Base-by-base conservation (phyloP, 129 eudicot species). In the Flaveria robusta region DNA sequence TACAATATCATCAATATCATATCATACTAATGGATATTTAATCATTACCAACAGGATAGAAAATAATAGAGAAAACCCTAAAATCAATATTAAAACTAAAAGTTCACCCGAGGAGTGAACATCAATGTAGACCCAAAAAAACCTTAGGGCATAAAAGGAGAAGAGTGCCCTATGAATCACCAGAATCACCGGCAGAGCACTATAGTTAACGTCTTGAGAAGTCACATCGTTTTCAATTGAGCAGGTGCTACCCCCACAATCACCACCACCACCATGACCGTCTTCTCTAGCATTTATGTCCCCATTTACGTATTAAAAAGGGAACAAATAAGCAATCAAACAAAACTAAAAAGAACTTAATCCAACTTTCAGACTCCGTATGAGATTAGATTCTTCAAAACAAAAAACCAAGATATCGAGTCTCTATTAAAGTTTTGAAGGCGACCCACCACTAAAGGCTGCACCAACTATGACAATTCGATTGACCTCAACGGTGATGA, bases 81-180 rank as follows among this genome's bases (percentile, higher is more conserved):
- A 79, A 79, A 68, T 14, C 9, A 60, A 70, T n/a, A 16, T 23
- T 56, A 26, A 73, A 13, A 18, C 3, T 6, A 11, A 70, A 62
- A n/a, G 2, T 27, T 56, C 23, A 91, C 98, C 98, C 91, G 97
- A 19, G 98, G 98, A 78, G 93, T 86, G 68, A 94, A 94, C 97
- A 85, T 89, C 86, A 94, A 85, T 23, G 98, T 97, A 22, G 98
- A 88, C 7, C 87, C 91, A n/a, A n/a, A 77, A 88, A 81, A 84
- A 90, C 87, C 90, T 97, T 88, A 75, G 97, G 98, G 82, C 93
- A 88, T 42, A 95, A 84, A 71, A 31, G 98, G 98, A 27, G 97
- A n/a, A n/a, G n/a, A n/a, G n/a, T n/a, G 93, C 15, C 85, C 96
- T 88, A 88, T 88, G 52, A 77, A 68, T 88, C 89, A 72, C 70